Conservation (phyloP, 768 basidiomycete species). For the Naganishia randhawae region DNA sequence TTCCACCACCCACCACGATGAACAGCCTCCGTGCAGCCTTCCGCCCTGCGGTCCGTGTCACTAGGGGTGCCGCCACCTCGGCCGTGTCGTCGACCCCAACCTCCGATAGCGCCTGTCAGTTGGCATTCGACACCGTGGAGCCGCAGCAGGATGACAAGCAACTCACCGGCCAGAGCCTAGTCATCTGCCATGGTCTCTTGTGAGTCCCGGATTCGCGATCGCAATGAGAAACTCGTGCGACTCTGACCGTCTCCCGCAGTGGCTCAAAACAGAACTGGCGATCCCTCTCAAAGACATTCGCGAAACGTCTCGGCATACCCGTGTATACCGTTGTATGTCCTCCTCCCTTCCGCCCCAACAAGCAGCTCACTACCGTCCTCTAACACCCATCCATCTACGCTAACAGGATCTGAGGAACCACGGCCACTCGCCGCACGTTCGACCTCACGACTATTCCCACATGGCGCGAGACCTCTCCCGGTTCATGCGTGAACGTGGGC, state of each 20-base stretch:
- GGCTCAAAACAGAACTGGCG: slow-evolving; percentile 88
- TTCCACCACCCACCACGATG: no score
- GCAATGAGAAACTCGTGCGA: neutral
- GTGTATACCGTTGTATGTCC: slow-evolving; percentile 67
- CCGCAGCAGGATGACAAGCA: neutral
- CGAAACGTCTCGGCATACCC: slow-evolving; percentile 62
- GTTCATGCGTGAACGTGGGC: slow-evolving; percentile 60
- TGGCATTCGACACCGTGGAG: slow-evolving; percentile 3
- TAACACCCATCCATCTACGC: slow-evolving; percentile 30
- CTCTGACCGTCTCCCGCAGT: slow-evolving; percentile 51
- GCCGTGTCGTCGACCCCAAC: neutral
- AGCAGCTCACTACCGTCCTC: slow-evolving; percentile 67
- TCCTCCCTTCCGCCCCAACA: neutral
- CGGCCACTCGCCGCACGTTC: slow-evolving; percentile 71
- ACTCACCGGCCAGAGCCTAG: slow-evolving; percentile 28
- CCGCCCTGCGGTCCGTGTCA: neutral
- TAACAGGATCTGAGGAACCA: slow-evolving; percentile 82
- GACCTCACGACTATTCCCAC: slow-evolving; percentile 68
- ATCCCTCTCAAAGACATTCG: slow-evolving; percentile 71
- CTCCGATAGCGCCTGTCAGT: neutral
- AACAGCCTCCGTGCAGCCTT: no score
- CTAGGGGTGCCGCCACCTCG: neutral
- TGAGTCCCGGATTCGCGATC: slow-evolving; percentile 35
- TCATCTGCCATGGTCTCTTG: slow-evolving; percentile 50
- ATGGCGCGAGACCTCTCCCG: slow-evolving; percentile 76